Evolutionary conservation across 1,139 yeast genomes (phyloP), one percentile per base, ranked within the genome.

Genomic region (Diutina catenulata): DNA sequence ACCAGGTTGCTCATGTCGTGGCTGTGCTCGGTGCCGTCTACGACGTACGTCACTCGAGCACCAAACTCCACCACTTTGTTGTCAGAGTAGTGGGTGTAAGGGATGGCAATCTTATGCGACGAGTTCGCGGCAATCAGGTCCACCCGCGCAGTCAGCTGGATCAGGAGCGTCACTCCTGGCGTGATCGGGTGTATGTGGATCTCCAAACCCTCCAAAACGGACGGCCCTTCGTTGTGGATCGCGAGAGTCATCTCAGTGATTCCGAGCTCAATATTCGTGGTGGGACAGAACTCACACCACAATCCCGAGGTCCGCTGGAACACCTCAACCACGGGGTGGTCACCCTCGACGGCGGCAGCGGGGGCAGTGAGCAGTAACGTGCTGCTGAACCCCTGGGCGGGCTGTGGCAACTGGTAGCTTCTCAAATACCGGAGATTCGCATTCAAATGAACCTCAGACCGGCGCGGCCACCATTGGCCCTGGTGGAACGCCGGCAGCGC

Each of bases 11-110:
- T 10, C 20, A 27, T 19, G 11, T 21, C 9, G 18, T 27, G 28
- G 18, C 14, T 14, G 18, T 36, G 18, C 19, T 21, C 19, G 7
- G 13, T 10, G 22, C 18, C 40, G 44, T 41, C 50, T 6, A 47
- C 42, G 8, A 41, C 43, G 46, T 64, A 75, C 2, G 43, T 47
- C 3, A 72, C 46, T 1, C 45, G 47, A 0, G 68, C 63, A 21
- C 56, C 51, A 20, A 64, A 39, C 45, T 46, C 42, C 38, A 64
- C 38, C 1, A 48, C 28, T 40, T 60, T 60, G 32, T 49, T 49
- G 9, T 59, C 66, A 20, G 57, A 49, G 28, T 39, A 42, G 41
- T 52, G 51, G 3, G 45, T 45, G 38, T 53, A 58, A 1, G 63
- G 60, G 9, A 33, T n/a, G 10, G 21, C 13, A 10, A 14, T 22